Base-by-base conservation (phyloP, 2,329 filamentous ascomycete genomes). In the Colletotrichum chlorophyti region DNA sequence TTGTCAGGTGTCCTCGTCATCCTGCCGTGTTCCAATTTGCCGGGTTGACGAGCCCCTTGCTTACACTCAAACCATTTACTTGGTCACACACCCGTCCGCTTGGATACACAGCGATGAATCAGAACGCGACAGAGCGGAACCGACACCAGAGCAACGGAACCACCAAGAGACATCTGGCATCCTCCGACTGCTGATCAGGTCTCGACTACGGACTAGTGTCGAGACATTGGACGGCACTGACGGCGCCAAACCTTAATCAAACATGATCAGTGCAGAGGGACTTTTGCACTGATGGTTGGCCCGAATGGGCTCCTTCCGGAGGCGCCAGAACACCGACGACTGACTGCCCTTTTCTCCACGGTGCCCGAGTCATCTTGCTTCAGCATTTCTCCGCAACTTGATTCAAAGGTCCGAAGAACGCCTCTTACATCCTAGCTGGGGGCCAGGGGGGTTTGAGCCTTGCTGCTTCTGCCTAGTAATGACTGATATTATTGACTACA, bases 241-340 rank as follows among this genome's bases (percentile, higher is more conserved):
- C 55, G 31, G 31, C 51, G 51, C 43, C 55, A 55, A 59, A 59
- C 55, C 46, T 59, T 55, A 59, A 55, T 55, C 55, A 24, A 59
- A 55, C 55, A 49, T 55, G 38, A 38, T 26, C 51, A 21, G 43
- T 40, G 38, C 19, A 11, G 32, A 37, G 55, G 50, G 15, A 45
- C 37, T 55, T 55, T 59, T 55, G 55, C 31, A 42, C 31, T 46
- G 37, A 37, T n/a, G n/a, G n/a, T n/a, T n/a, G n/a, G n/a, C n/a
- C n/a, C n/a, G n/a, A n/a, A n/a, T n/a, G n/a, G n/a, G n/a, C n/a
- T n/a, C n/a, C n/a, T n/a, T n/a, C n/a, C n/a, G n/a, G n/a, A n/a
- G n/a, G n/a, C 21, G 42, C 37, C 29, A 15, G 29, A 19, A 48
- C 43, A 37, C 19, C 23, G 42, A 37, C 29, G 17, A n/a, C n/a